Conservation (phyloP, 106 monocot genomes). For the Acorus gramineus region DNA sequence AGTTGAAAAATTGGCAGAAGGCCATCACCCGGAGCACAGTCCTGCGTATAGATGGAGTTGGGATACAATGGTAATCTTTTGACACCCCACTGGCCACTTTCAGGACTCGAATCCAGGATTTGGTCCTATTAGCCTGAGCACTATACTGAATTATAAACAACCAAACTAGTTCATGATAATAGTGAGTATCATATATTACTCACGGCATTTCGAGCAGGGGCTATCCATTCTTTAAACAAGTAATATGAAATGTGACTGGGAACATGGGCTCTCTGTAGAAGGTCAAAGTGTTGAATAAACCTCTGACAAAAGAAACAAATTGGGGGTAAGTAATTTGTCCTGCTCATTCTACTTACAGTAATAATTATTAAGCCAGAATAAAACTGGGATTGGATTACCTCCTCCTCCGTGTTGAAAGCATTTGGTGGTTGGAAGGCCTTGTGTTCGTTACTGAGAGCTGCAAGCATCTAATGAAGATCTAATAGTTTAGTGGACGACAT, state of each 20-base stretch:
- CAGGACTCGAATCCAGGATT: too few relatives aligned
- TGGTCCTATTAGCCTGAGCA: too few relatives aligned
- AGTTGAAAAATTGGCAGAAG: too few relatives aligned
- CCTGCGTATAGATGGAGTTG: too few relatives aligned
- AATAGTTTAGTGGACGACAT: too few relatives aligned
- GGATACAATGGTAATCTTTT: too few relatives aligned
- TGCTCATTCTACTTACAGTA: too few relatives aligned
- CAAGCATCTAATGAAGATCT: constrained; percentile 45
- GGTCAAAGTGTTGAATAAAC: constrained; percentile 91
- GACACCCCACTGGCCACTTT: too few relatives aligned
- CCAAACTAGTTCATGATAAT: neutral
- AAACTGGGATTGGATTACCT: constrained; percentile 30
- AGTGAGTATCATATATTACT: constrained; percentile 14
- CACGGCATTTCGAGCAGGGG: constrained; percentile 50
- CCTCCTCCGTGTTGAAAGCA: constrained; percentile 69
- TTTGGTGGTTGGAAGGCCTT: constrained; percentile 44
- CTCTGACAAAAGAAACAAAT: constrained; percentile 32
- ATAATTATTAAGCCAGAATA: neutral
- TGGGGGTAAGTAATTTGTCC: too few relatives aligned
- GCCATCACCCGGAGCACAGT: too few relatives aligned
- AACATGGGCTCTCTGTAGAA: constrained; percentile 78
- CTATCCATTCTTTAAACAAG: constrained; percentile 62
- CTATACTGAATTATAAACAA: too few relatives aligned
- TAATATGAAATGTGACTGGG: constrained; percentile 67
- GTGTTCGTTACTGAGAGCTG: constrained; percentile 60